phyloP scores from a whole-genome alignment of 2,329 filamentous ascomycete species.

The Aspergillus terreus region DNA sequence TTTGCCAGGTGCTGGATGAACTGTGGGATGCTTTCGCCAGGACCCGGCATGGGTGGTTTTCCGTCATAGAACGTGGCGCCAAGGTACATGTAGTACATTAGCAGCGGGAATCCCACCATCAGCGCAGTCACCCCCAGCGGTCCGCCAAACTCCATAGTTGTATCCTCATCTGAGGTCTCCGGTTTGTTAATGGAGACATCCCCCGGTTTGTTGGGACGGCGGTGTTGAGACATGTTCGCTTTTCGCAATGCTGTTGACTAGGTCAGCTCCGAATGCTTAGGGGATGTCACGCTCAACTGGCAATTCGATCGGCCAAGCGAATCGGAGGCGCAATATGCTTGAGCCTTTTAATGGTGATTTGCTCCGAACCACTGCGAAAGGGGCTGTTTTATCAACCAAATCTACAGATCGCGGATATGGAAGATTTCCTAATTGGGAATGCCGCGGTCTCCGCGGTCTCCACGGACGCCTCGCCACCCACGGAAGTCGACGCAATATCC shows the following conservation, averaged over 20 bases:
- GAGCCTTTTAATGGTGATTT: too few relatives aligned
- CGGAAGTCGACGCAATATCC: neutral
- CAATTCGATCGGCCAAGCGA: too few relatives aligned
- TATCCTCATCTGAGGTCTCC: neutral
- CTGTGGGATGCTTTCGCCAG: slow-evolving; percentile 62
- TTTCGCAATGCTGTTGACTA: neutral
- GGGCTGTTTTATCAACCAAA: neutral
- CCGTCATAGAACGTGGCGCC: slow-evolving; percentile 89
- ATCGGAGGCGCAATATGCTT: too few relatives aligned
- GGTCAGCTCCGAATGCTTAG: neutral
- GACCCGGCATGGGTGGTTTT: slow-evolving; percentile 63
- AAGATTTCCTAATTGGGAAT: neutral
- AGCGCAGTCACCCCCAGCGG: slow-evolving; percentile 69
- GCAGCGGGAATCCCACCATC: slow-evolving; percentile 82
- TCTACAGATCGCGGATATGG: too few relatives aligned
- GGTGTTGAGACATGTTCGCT: neutral
- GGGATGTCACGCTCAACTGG: too few relatives aligned
- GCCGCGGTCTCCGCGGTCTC: slow-evolving; percentile 1
- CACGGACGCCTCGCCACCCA: neutral
- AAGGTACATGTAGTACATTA: slow-evolving; percentile 99
- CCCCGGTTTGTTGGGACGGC: neutral
- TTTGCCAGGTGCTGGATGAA: slow-evolving; percentile 68
- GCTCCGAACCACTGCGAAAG: neutral
- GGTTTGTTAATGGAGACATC: neutral
- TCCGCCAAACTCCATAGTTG: slow-evolving; percentile 74